Conservation (phyloP, 2,329 filamentous ascomycete species). For the Botrytis medusae region DNA sequence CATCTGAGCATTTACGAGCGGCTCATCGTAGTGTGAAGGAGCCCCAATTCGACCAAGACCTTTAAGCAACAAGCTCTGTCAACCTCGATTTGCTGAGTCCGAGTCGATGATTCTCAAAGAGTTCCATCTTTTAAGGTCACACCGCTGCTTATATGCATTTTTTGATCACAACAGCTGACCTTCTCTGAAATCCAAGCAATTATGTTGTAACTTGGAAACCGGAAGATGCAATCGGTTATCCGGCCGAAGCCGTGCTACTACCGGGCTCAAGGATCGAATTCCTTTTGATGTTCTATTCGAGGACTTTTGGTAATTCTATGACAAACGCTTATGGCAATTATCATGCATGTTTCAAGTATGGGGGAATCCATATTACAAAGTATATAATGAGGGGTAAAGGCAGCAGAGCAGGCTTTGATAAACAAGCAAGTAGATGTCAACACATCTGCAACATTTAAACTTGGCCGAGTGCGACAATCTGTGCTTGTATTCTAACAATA, state of each 20-base stretch:
- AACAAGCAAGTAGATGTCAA: neutral
- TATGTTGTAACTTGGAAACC: constrained; percentile 10
- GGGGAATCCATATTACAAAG: neutral
- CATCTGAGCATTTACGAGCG: constrained; percentile 8
- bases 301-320: constrained; percentile 14
- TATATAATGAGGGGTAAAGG: constrained; percentile 4
- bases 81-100: neutral
- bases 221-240: constrained; percentile 7
- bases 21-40: neutral
- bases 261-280: constrained; percentile 7
- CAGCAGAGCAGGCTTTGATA: constrained; percentile 1
- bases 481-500: neutral
- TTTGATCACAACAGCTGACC: constrained; percentile 16
- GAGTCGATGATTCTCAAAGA: neutral
- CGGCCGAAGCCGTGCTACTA: neutral
- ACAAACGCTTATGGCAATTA: constrained; percentile 7
- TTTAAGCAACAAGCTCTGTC: neutral
- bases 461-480: neutral
- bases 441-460: neutral
- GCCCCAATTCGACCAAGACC: neutral
- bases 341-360: constrained; percentile 10
- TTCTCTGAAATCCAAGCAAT: neutral
- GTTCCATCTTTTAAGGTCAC: neutral
- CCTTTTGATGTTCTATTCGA: neutral
- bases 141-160: constrained; percentile 14